Conservation (phyloP, 805 yeast species). For the Candida saitoana region DNA sequence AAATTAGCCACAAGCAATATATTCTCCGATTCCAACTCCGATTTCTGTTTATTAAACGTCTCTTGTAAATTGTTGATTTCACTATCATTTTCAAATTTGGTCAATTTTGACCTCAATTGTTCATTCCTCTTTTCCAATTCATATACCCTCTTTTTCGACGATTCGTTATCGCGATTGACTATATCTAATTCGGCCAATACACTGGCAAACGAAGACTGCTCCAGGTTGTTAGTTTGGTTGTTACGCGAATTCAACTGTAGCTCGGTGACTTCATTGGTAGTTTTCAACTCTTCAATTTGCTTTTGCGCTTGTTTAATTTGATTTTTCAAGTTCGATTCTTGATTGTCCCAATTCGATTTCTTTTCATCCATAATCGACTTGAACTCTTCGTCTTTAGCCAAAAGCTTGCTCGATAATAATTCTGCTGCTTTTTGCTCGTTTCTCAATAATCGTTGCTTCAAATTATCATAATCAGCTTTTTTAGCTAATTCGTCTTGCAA, state of each 20-base stretch:
- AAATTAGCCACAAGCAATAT: slow-evolving; percentile 55
- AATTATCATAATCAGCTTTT: slow-evolving; percentile 73
- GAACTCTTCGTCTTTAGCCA: slow-evolving; percentile 72
- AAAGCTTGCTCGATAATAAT: slow-evolving; percentile 48
- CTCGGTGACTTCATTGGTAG: slow-evolving; percentile 60
- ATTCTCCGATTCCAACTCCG: slow-evolving; percentile 66
- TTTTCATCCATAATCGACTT: slow-evolving; percentile 68
- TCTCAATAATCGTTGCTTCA: slow-evolving; percentile 58
- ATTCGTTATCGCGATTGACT: slow-evolving; percentile 70
- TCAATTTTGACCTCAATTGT: slow-evolving; percentile 62
- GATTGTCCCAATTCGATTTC: slow-evolving; percentile 60
- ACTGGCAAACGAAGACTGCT: slow-evolving; percentile 26
- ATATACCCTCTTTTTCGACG: slow-evolving; percentile 59
- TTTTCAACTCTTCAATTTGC: slow-evolving; percentile 60
- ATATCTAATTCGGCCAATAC: slow-evolving; percentile 55
- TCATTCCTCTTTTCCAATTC: slow-evolving; percentile 79
- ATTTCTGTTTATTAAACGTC: slow-evolving; percentile 42
- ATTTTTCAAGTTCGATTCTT: slow-evolving; percentile 48
- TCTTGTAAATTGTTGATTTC: slow-evolving; percentile 38
- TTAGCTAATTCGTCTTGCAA: slow-evolving; percentile 58
- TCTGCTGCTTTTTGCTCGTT: slow-evolving; percentile 60
- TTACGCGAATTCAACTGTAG: slow-evolving; percentile 51
- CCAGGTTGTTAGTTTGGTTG: slow-evolving; percentile 30
- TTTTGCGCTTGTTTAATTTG: slow-evolving; percentile 51
- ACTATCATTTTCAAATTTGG: slow-evolving; percentile 48